Evolutionary conservation across 768 basidiomycete genomes (phyloP), one percentile per base, ranked within the genome.

Genomic region (Naganishia randhawae): DNA sequence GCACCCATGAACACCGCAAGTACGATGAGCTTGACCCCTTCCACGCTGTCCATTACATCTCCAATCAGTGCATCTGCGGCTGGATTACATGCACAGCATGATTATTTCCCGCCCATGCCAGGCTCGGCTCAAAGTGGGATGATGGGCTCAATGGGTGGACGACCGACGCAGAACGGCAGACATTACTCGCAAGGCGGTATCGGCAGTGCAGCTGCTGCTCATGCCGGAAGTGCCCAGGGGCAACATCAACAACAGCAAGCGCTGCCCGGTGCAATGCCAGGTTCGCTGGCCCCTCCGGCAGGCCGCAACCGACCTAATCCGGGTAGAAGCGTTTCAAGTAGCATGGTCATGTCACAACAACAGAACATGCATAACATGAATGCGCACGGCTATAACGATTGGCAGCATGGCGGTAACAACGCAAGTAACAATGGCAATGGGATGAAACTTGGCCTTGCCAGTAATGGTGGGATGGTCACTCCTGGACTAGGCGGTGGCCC

Each of bases 281-380:
- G 66, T 45, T 32, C 37, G 7, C n/a, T 61, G 17, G 37, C 29
- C 19, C 55, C 66, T 16, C 39, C 45, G 7, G 54, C 53, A 1
- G 29, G 29, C 19, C 52, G 66, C 6, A n/a, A 53, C 27, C 45
- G 66, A n/a, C 66, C 66, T 8, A 54, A 67, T 50, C 31, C 37
- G 22, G 53, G 53, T 7, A 19, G 66, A 50, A 55, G 53, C 33
- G 66, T 55, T 17, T 55, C 53, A 13, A 67, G 66, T 32, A 67
- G 66, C 32, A 54, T 67, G n/a, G 51, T 67, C 37, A 7, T 25
- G 1, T 41, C 54, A 22, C 53, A 51, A 27, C 66, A 55, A 33
- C 55, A 54, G 42, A 54, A 54, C 8, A 55, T 55, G 42, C 66
- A 67, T 14, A 27, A 22, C 25, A 33, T 53, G n/a, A 61, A 61